Evolutionary conservation across 1,284 basidiomycete genomes (phyloP), one percentile per base, ranked within the genome.

Genomic region (Pseudozyma pruni): DNA sequence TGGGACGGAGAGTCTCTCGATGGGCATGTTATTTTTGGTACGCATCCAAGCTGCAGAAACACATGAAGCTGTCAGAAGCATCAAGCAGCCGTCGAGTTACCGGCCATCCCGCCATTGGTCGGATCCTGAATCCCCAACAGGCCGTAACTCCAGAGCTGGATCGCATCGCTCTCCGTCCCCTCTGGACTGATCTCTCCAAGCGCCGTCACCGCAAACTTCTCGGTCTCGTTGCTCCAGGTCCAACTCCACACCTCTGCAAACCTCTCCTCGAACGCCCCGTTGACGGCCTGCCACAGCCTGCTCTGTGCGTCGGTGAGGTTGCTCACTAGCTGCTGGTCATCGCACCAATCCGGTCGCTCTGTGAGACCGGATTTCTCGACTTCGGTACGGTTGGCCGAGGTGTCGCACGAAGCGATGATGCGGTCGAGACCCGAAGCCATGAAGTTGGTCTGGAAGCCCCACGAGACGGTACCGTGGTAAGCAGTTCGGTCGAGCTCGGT

Each of bases 401-500:
- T 52, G 45, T 69, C 75, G 68, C 85, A 85, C 25, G 84, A 76
- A 2, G 79, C 75, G 11, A 85, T 80, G 67, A 85, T 84, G 16
- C 81, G 74, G 27, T 82, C 80, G 11, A 86, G 68, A 22, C 85
- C 85, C 2, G 81, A 79, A 1, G 85, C 84, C 85, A 85, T 85
- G 19, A 85, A 77, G 32, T 83, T 84, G 76, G 85, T 84, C 75
- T 85, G 84, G 81, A 83, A 85, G 2, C 83, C 83, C 83, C 85
- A 86, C 9, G 83, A 78, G 17, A 85, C 85, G 25, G 85, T 84
- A 11, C 85, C 85, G 66, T 86, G 85, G 70, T 85, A 85, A n/a
- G 82, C 80, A 7, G 78, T 77, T 39, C 85, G 82, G 51, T 81
- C 76, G 47, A 85, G 82, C 3, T 83, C 79, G 27, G 83, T 71